phyloP scores from a whole-genome alignment of 495 filamentous ascomycete genomes.

The Xylaria cubensis region DNA sequence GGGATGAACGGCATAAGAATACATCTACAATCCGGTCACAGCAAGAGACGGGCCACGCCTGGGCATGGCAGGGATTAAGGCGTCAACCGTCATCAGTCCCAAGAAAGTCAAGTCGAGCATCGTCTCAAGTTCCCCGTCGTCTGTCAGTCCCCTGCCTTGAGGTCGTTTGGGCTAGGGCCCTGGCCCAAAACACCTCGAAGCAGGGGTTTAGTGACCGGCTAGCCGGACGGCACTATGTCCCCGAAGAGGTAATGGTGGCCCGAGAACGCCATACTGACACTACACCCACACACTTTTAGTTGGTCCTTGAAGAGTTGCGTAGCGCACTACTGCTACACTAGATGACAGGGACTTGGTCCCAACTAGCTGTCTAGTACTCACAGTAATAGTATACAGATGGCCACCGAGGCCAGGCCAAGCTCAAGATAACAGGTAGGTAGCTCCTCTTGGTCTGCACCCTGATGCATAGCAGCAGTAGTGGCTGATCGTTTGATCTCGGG shows the following conservation, averaged over 20 bases:
- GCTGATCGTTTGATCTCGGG: conserved; percentile 23
- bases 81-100: conserved; percentile 43
- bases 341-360: conserved; percentile 17
- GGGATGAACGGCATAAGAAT: conserved; percentile 57
- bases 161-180: conserved; percentile 37
- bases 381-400: not conserved
- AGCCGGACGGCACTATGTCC: conserved; percentile 40
- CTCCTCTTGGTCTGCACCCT: conserved; percentile 3
- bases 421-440: conserved; percentile 3
- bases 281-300: conserved; percentile 31
- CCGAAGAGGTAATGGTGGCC: conserved; percentile 42
- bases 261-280: conserved; percentile 36
- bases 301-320: conserved; percentile 18
- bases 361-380: not conserved
- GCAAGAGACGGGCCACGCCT: conserved; percentile 49
- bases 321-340: conserved; percentile 30
- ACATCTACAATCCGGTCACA: conserved; percentile 58
- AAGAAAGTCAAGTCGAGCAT: conserved; percentile 47
- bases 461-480: conserved; percentile 11
- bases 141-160: conserved; percentile 17
- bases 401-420: not conserved
- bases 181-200: conserved; percentile 43
- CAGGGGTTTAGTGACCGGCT: conserved; percentile 42
- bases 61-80: conserved; percentile 33
- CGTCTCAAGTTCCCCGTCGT: conserved; percentile 51